Conservation (phyloP, 805 yeast genomes). For the Metschnikowia kunwiensis region DNA sequence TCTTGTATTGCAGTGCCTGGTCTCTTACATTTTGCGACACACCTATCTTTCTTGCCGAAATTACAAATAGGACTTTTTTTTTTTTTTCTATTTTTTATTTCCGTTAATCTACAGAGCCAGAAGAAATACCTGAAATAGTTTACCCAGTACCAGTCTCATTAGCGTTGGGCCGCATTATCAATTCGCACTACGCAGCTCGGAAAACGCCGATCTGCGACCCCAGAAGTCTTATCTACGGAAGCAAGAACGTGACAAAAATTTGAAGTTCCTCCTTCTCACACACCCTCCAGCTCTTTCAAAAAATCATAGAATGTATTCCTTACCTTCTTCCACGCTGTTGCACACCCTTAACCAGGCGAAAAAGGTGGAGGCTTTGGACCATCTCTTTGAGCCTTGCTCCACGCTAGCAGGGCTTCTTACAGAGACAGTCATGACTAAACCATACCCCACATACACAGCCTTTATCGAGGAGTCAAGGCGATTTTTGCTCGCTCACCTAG, state of each 20-base stretch:
- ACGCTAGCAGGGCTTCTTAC: constrained; percentile 37
- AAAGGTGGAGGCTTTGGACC: constrained; percentile 44
- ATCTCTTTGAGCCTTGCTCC: constrained; percentile 64
- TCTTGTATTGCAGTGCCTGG: no score
- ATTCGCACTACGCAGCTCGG: constrained; percentile 8
- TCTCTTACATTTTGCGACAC: no score
- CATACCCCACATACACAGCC: constrained; percentile 23
- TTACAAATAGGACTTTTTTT: no score
- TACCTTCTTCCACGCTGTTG: constrained; percentile 12
- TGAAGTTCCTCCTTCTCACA: neutral
- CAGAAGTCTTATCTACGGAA: constrained; percentile 6
- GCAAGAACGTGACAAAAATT: neutral
- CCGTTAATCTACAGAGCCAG: no score
- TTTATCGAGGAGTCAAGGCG: constrained; percentile 47
- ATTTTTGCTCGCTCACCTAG: constrained; percentile 34
- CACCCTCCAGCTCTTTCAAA: neutral
- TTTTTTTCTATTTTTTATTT: no score
- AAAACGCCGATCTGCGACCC: constrained; percentile 8
- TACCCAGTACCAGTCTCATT: no score
- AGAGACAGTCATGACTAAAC: constrained; percentile 25
- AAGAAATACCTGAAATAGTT: no score
- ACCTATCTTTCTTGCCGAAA: no score
- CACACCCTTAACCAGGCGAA: constrained; percentile 19
- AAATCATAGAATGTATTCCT: constrained; percentile 2
- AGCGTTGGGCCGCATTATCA: no score